Conservation (phyloP, 2,329 filamentous ascomycete species). For the Coniochaeta sp. region DNA sequence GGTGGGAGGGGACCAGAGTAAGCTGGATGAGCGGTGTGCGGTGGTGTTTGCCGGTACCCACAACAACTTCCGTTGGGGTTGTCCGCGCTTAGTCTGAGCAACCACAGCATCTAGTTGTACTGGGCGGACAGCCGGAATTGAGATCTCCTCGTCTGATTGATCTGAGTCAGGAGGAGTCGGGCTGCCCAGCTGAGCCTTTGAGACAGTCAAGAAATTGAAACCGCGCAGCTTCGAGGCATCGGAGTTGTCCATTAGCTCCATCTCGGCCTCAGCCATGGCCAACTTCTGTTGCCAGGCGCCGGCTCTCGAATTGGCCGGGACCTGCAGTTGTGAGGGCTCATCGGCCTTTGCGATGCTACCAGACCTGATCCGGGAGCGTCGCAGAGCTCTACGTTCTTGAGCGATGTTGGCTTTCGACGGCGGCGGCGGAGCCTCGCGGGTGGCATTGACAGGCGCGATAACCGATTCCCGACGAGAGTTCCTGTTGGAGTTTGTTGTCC, state of each 20-base stretch:
- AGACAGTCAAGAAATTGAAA: conserved; percentile 30
- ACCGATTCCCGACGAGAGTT: conserved; percentile 25
- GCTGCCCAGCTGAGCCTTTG: conserved; percentile 35
- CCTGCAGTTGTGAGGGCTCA: conserved; percentile 3
- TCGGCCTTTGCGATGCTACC: conserved; percentile 17
- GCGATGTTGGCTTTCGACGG: conserved; percentile 23
- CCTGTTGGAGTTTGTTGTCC: conserved; percentile 17
- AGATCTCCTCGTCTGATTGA: conserved; percentile 31
- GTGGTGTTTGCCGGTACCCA: conserved; percentile 15
- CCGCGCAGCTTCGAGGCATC: conserved; percentile 27
- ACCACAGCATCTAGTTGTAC: neutral
- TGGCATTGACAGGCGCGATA: conserved; percentile 3
- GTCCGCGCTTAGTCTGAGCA: neutral
- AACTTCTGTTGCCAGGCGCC: conserved; percentile 36
- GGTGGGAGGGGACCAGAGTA: conserved; percentile 17
- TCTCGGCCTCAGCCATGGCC: conserved; percentile 35
- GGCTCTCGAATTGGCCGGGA: conserved; percentile 14
- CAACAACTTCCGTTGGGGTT: conserved; percentile 10
- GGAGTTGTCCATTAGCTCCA: conserved; percentile 31
- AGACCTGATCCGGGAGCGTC: conserved; percentile 27
- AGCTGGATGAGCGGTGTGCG: conserved; percentile 3
- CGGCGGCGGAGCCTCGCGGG: conserved; percentile 11
- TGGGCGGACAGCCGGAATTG: conserved; percentile 11
- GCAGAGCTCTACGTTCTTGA: conserved; percentile 29
- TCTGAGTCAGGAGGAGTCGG: conserved; percentile 49